Base-by-base conservation (phyloP, 192 early-diverging fungal genomes). In the Obelidium mucronatum region DNA sequence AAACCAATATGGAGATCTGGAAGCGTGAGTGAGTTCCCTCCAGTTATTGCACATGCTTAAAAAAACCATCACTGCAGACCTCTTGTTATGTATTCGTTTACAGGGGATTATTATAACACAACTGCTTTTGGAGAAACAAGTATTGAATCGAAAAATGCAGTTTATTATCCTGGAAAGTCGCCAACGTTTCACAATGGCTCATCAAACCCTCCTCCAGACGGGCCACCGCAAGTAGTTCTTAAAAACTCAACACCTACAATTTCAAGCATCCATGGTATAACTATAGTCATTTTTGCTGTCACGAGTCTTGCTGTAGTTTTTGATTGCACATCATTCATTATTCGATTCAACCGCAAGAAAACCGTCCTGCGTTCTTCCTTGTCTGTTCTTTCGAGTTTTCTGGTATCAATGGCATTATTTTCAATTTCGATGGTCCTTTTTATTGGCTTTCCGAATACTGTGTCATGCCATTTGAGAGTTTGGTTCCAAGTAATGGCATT, bases 71-170 rank as follows among this genome's bases (percentile, higher is more conserved):
- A n/a, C n/a, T n/a, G n/a, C n/a, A n/a, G n/a, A n/a, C n/a, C n/a
- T n/a, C n/a, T n/a, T 31, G 13, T 17, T 34, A 24, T 28, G 8
- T n/a, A 1, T 3, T 65, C 11, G n/a, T 51, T 30, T 34, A 48
- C 66, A 51, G 66, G 66, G 8, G 55, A 58, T 58, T 58, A 28
- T 26, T 22, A 58, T 26, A 58, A 58, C 30, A 22, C 8, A 8
- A 58, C 40, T 40, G 69, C 51, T 2, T 54, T 72, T 58, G 69
- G 69, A 1, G 31, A 72, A 72, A 72, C 69, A 19, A 58, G 58
- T 28, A 22, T n/a, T 19, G n/a, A 31, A 17, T 51, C 17, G 2
- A 72, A 51, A 15, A 56, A 35, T 56, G 54, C 58, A 36, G n/a
- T 54, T 13, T 58, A 72, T 35, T 72, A 72, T 72, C 17, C 51